A percentile compares a stretch with the other conserved stretches of the same genome.
Conservation (phyloP, 306 rosid genomes). For the Quercus bicolor region DNA sequence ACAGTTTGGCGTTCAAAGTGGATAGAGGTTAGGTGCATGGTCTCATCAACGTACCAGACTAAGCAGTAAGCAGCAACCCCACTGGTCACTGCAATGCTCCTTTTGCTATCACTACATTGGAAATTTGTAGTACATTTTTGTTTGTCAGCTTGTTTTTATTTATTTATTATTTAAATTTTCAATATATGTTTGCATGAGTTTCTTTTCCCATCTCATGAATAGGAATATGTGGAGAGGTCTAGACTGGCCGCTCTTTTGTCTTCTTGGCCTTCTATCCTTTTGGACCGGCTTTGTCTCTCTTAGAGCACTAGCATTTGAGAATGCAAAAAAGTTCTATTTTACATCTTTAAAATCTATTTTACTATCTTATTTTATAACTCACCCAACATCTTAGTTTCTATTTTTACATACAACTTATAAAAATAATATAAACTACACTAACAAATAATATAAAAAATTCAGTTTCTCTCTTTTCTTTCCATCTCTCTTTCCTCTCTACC, state of each 20-base stretch:
- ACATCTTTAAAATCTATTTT: too few species aligned
- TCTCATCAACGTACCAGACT: conserved; percentile 3
- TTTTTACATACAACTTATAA: too few species aligned
- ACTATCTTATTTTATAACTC: too few species aligned
- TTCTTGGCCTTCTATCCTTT: conserved; percentile 24
- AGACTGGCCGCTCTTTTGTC: conserved; percentile 9
- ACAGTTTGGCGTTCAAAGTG: neutral
- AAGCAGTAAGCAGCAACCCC: neutral
- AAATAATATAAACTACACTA: too few species aligned
- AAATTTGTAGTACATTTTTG: conserved; percentile 24
- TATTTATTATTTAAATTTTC: too few species aligned
- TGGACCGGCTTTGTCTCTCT: conserved; percentile 28
- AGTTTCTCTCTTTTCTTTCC: too few species aligned
- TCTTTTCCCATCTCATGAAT: neutral
- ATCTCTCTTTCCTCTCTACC: too few species aligned
- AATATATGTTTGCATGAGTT: neutral
- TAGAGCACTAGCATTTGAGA: neutral
- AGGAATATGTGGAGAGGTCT: conserved; percentile 32
- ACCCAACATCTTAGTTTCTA: too few species aligned
- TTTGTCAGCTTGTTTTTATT: conserved; percentile 7
- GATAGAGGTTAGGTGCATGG: neutral
- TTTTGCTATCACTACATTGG: conserved; percentile 6
- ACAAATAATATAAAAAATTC: too few species aligned
- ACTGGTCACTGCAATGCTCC: too few species aligned
- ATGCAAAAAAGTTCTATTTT: too few species aligned